Base-by-base conservation (phyloP, 1,139 yeast genomes). In the Dujonia santamariae region DNA sequence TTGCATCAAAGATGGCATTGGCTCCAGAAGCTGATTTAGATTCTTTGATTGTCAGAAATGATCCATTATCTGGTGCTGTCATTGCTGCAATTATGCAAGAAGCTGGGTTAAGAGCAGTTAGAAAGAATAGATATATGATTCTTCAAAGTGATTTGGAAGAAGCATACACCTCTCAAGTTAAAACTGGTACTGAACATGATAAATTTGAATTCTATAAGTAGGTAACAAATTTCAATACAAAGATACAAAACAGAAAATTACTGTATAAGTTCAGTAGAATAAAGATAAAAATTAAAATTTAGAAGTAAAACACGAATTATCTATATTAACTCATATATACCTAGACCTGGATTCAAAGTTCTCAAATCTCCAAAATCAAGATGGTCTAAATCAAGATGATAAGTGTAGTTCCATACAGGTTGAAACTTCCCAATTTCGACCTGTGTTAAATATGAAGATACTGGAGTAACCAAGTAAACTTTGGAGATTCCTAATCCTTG, bases 21-120 rank as follows among this genome's bases (percentile, higher is more conserved):
- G 96, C 98, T 4, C 98, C 98, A 19, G 99, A 94, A 61, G 96
- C 80, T 36, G 99, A 94, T 57, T 75, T 94, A 52, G 98, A 94
- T 63, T 84, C 97, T 18, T 75, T 94, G 48, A 92, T 94, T 50
- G 80, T 88, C 51, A 84, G 98, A 61, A 94, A 94, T 56, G 98
- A 92, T 58, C 96, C 98, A 28, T 72, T 94, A 42, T 85, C 96
- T 27, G 99, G 99, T 52, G 98, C 99, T 6, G 79, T 90, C 40
- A 94, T 94, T 56, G 97, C 98, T 21, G 98, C 98, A 19, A 92
- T 94, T 49, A 92, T 94, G 98, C 98, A 94, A 74, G 99, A 94
- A 65, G 99, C 99, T 19, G 99, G 99, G 46, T 75, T 94, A 49
- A 79, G 97, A 50, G 99, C 99, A 1, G 97, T 94, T 33, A 83